Base-by-base conservation (phyloP, 768 basidiomycete genomes). In the Suillus paluster region DNA sequence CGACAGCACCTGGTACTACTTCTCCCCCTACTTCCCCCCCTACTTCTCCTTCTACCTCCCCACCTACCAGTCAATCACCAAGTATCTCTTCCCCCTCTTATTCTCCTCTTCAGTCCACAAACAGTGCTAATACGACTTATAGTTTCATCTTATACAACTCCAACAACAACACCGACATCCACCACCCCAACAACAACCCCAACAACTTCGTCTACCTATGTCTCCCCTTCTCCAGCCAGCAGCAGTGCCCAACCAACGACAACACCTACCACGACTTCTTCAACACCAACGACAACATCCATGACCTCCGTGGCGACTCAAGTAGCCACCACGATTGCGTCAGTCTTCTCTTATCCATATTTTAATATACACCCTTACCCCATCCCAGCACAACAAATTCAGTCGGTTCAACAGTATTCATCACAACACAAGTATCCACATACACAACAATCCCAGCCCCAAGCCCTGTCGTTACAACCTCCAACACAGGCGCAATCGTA, bases 401-500 rank as follows among this genome's bases (percentile, higher is more conserved):
- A 0, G 55, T 14, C 3, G 73, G 73, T 17, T 72, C 74, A 14
- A 42, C 63, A 4, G 48, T 66, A 52, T 17, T 21, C 39, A 1
- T 72, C 7, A 75, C 74, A 4, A 66, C 64, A 27, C 60, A 63
- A 12, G 14, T 63, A 7, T 61, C 72, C 19, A 58, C 58, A 19
- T 44, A 61, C 54, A 7, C 67, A 39, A 60, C 72, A 5, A 65
- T 67, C 36, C 2, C 71, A 33, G 8, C 66, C 5, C 39, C 23
- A 34, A 41, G 41, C 39, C 33, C 25, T 1, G 5, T 39, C 30
- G n/a, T n/a, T n/a, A n/a, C n/a, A 23, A 62, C 23, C 34, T 41
- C 53, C 33, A 66, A 19, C 36, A 66, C 71, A 4, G 81, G 77
- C 33, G 74, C 83, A 4, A 84, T 86, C 60, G 79, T 84, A 5